Conservation (phyloP, 2,329 filamentous ascomycete species). For the Colletotrichum sansevieriae region DNA sequence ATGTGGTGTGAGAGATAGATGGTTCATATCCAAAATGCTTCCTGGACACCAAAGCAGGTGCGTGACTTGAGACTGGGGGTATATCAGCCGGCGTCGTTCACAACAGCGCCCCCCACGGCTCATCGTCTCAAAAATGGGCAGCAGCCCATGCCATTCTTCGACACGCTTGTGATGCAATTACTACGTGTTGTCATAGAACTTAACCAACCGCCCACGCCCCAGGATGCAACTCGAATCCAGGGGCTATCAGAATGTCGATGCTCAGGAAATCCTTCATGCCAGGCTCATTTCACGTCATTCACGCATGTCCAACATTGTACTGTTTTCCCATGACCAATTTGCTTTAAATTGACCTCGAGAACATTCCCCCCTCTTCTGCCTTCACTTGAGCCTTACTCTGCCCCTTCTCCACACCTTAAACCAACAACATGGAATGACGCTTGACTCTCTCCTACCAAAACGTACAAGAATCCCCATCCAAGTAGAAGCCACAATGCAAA, state of each 20-base stretch:
- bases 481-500: constrained; percentile 36
- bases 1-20: too few relatives aligned
- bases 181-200: constrained; percentile 7
- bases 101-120: too few relatives aligned
- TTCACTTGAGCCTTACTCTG: background rate
- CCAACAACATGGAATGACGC: constrained; percentile 1
- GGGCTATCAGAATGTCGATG: constrained; percentile 18
- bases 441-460: constrained; percentile 21
- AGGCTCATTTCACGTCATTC: constrained; percentile 15
- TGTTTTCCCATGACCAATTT: constrained; percentile 16
- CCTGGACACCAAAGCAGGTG: too few relatives aligned
- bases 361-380: background rate
- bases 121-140: rapidly evolving
- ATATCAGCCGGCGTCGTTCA: too few relatives aligned
- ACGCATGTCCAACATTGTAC: background rate
- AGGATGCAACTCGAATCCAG: constrained; percentile 18
- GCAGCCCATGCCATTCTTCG: background rate
- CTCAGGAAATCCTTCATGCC: constrained; percentile 2
- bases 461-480: constrained; percentile 30
- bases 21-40: too few relatives aligned
- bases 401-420: background rate
- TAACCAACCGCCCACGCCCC: constrained; percentile 19
- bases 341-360: constrained; percentile 15
- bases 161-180: constrained; percentile 32
- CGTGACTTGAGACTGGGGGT: too few relatives aligned